Percentiles rank a stretch among this genome's conserved stretches.
Evolutionary conservation across 129 eudicot species (phyloP).

Genomic region (Flaveria sonorensis): DNA sequence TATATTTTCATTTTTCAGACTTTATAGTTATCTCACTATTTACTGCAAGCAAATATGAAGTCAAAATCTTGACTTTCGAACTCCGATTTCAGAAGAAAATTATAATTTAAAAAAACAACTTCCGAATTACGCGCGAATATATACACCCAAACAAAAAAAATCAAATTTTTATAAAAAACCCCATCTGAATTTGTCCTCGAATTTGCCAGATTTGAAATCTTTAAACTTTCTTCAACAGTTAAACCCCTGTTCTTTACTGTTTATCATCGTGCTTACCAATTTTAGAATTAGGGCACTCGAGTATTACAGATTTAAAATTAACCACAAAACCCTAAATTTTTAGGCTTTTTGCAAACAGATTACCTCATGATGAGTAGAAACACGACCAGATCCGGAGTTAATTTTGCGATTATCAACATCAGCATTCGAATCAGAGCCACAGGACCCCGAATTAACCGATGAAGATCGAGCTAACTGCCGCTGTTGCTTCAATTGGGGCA

Average conservation of each 20-base stretch:
- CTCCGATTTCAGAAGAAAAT: constrained; percentile 42
- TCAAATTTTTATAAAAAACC: constrained; percentile 14
- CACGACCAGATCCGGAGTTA: constrained; percentile 58
- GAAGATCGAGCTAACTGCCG: constrained; percentile 29
- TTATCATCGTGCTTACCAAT: constrained; percentile 14
- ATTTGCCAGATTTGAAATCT: constrained; percentile 16
- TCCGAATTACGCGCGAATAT: constrained; percentile 63
- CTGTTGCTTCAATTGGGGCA: constrained; percentile 53
- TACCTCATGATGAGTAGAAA: constrained; percentile 41
- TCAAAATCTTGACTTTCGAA: constrained; percentile 55
- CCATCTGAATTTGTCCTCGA: constrained; percentile 7
- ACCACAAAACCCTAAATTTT: constrained; percentile 34
- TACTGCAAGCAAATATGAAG: constrained; percentile 41
- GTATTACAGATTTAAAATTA: background rate
- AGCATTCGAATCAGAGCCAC: constrained; percentile 42
- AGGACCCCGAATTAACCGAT: constrained; percentile 43
- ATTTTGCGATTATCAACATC: constrained; percentile 53
- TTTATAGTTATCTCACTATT: constrained; percentile 29
- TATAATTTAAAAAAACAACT: constrained; percentile 8
- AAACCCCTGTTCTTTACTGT: constrained; percentile 2
- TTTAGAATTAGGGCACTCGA: background rate
- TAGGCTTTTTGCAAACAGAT: background rate
- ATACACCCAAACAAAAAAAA: constrained; percentile 17
- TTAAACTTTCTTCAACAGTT: too few species aligned
- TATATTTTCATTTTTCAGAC: background rate